Percentiles rank a stretch among this genome's conserved stretches.
phyloP scores from a whole-genome alignment of 805 yeast genomes.

The Grigorovia humatica region DNA sequence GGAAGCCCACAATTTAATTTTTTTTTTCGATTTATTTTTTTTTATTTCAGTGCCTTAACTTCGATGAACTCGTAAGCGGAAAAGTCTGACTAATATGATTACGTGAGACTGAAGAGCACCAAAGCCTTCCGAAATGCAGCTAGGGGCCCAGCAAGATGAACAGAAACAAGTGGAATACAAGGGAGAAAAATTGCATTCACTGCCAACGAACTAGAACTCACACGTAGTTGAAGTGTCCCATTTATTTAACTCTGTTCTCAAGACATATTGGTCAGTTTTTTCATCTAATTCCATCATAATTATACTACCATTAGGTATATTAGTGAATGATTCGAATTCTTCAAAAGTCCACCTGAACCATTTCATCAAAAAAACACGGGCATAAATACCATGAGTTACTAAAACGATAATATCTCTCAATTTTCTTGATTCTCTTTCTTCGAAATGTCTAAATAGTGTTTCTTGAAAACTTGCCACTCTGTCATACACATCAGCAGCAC shows the following conservation, averaged over 20 bases:
- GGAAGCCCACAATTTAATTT: neutral
- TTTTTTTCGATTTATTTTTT: no score
- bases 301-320: slow-evolving; percentile 78
- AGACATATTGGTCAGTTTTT: slow-evolving; percentile 39
- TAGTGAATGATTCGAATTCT: slow-evolving; percentile 71
- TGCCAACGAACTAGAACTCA: neutral
- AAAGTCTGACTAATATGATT: no score
- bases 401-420: slow-evolving; percentile 76
- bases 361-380: slow-evolving; percentile 83
- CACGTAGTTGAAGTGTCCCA: slow-evolving; percentile 34
- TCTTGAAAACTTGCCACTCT: slow-evolving; percentile 86
- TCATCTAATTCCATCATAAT: slow-evolving; percentile 60
- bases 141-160: no score
- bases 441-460: slow-evolving; percentile 72
- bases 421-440: slow-evolving; percentile 37
- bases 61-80: no score
- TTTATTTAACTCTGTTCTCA: slow-evolving; percentile 53
- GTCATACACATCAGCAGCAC: slow-evolving; percentile 93
- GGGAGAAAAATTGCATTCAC: no score
- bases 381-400: slow-evolving; percentile 92
- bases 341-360: slow-evolving; percentile 94
- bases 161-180: no score
- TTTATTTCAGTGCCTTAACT: no score
- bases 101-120: no score
- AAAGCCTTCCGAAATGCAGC: no score